These are phyloP conservation scores for Bruguiera sexangula DNA, from an alignment of 345 rosid species.

Conservation along the genomic window DNA sequence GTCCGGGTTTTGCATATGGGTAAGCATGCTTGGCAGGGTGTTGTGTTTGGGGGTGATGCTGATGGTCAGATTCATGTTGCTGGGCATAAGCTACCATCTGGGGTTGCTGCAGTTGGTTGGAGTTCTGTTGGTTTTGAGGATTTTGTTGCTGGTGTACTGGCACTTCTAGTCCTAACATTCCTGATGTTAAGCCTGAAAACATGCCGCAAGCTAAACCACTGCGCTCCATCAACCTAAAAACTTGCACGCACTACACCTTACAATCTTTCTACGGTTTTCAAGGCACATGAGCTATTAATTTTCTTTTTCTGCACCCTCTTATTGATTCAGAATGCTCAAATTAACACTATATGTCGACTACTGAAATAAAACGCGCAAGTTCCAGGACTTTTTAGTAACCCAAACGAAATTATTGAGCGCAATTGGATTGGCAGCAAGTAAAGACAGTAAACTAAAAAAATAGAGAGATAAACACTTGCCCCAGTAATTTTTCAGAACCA, in stretches of 20 bases:
- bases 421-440: too few relatives aligned
- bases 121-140: constrained; percentile 36
- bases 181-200: constrained; percentile 67
- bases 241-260: neutral
- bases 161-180: constrained; percentile 69
- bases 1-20: constrained; percentile 46
- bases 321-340: neutral
- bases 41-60: constrained; percentile 34
- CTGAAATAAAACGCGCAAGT: neutral
- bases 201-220: constrained; percentile 58
- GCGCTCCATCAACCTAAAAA: constrained; percentile 51
- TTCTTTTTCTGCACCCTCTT: neutral
- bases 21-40: constrained; percentile 39
- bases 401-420: too few relatives aligned
- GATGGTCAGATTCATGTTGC: constrained; percentile 42
- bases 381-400: neutral
- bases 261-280: neutral
- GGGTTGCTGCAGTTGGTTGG: constrained; percentile 48
- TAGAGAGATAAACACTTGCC: neutral
- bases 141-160: constrained; percentile 55
- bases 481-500: neutral
- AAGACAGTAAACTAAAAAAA: too few relatives aligned
- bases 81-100: constrained; percentile 47
- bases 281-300: neutral
- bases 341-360: too few relatives aligned